Base-by-base conservation (phyloP, 805 yeast genomes). In the Brettanomyces custersianus region DNA sequence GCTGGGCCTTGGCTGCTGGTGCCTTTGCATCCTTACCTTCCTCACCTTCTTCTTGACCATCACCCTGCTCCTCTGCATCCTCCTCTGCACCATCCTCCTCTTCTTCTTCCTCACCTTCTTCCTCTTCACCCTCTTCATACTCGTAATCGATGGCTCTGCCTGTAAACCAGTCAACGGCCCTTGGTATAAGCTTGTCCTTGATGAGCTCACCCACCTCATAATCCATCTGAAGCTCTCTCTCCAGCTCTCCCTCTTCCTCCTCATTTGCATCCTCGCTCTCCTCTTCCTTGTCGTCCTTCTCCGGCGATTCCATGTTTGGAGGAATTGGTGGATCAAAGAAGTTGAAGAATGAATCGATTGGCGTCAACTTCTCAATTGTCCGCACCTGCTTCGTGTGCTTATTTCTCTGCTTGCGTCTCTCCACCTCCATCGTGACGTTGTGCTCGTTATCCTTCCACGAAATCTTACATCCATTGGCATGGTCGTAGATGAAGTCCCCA, bases 161-260 rank as follows among this genome's bases (percentile, higher is more conserved):
- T 8, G 98, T 90, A 60, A 87, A 92, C 97, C 98, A 92, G 59
- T 90, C 97, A 51, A 92, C 74, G 35, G 97, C 97, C 56, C 96
- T 78, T 43, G 97, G 96, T 43, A 92, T 80, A 55, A 92, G 72
- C 60, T 92, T 83, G 60, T 92, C 97, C 68, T 92, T 92, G 58
- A 92, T 75, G 53, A 88, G 88, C 63, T 92, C 98, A 43, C 97
- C 98, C 44, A 92, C 70, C 55, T 87, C 92, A 66, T 92, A 92
- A 63, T 92, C 98, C 49, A 84, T 67, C 50, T 87, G 96, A 52
- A 92, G 70, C 55, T 85, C 74, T 39, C 76, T 80, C 59, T 87
- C 96, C 46, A 88, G 66, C 39, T 81, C 92, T 38, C 70, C 80
- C 37, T 75, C 79, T 27, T 73, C 79, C 33, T 75, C 81, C 17